These are phyloP conservation scores for Chimonanthus salicifolius DNA, from an alignment of 164 flowering plant genomes.

Conservation along the genomic window DNA sequence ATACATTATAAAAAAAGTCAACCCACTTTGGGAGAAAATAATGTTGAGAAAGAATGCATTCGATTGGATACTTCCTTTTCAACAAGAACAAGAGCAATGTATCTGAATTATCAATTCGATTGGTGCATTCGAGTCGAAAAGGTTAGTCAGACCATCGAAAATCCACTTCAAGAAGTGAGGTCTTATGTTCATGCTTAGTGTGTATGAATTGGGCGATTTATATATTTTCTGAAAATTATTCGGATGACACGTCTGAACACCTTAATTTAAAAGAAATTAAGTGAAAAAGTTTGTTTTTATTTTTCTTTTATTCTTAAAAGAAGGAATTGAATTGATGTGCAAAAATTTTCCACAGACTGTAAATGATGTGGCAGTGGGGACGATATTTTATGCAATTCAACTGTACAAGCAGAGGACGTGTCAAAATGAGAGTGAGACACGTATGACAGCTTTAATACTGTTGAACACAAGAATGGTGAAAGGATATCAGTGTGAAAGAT, in stretches of 20 bases:
- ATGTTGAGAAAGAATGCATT: too few relatives aligned
- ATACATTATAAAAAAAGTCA: too few relatives aligned
- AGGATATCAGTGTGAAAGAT: slow-evolving; percentile 34
- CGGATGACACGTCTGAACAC: background rate
- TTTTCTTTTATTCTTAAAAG: background rate
- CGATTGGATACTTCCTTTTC: too few relatives aligned
- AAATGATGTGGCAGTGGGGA: slow-evolving; percentile 49
- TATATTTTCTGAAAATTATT: background rate
- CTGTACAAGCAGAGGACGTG: slow-evolving; percentile 39
- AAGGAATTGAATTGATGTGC: background rate
- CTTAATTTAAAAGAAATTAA: background rate
- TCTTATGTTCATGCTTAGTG: background rate
- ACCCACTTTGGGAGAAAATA: too few relatives aligned
- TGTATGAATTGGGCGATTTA: background rate
- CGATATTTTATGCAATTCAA: slow-evolving; percentile 40
- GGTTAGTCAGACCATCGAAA: background rate
- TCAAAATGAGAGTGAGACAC: slow-evolving; percentile 10
- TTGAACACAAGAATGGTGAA: slow-evolving; percentile 39
- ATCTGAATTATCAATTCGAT: too few relatives aligned
- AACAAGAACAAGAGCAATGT: too few relatives aligned
- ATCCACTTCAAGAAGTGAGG: too few relatives aligned
- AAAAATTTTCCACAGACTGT: slow-evolving; percentile 29
- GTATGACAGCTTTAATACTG: slow-evolving; percentile 44
- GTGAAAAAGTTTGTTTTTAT: background rate
- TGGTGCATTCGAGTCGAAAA: too few relatives aligned